phyloP scores from a whole-genome alignment of 2,329 filamentous ascomycete genomes.

The Aspergillus sp. region DNA sequence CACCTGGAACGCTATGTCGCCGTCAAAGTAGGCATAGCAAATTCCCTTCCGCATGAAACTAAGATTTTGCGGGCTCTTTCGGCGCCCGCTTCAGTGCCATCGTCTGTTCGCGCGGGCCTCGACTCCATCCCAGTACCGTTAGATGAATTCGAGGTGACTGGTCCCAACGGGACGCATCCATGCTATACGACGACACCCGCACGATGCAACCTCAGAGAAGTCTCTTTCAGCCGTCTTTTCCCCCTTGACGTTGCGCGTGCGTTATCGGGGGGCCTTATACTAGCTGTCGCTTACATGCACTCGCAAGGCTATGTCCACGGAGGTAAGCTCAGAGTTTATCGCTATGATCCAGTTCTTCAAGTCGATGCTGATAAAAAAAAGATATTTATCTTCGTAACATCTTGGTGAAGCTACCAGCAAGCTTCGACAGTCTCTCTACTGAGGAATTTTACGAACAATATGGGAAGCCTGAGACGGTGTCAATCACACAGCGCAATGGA shows the following conservation, averaged over 20 bases:
- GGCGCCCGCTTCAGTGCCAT: not conserved
- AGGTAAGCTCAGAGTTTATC: conserved; percentile 20
- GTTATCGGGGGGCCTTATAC: conserved; percentile 23
- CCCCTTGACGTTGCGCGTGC: conserved; percentile 30
- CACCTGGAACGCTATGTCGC: conserved; percentile 28
- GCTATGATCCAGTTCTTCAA: not conserved
- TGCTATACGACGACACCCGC: conserved; percentile 29
- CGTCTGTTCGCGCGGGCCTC: not conserved
- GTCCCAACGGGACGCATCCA: conserved; percentile 28
- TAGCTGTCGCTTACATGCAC: conserved; percentile 29
- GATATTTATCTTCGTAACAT: conserved; percentile 35
- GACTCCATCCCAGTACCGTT: conserved; percentile 12
- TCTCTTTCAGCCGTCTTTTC: conserved; percentile 30
- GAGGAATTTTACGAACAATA: conserved; percentile 35
- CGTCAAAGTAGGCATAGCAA: conserved; percentile 26
- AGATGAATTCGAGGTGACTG: conserved; percentile 29
- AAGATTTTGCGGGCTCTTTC: conserved; percentile 14
- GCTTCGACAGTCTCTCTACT: conserved; percentile 32
- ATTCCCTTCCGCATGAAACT: conserved; percentile 16
- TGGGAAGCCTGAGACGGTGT: conserved; percentile 30
- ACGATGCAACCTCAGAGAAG: conserved; percentile 28
- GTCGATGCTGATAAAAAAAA: conserved; percentile 11
- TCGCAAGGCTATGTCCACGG: conserved; percentile 31
- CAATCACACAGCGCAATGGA: conserved; percentile 26
- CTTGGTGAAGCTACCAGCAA: conserved; percentile 26